Evolutionary conservation across 257 asterid species (phyloP).

Genomic region (Craterostigma plantagineum): DNA sequence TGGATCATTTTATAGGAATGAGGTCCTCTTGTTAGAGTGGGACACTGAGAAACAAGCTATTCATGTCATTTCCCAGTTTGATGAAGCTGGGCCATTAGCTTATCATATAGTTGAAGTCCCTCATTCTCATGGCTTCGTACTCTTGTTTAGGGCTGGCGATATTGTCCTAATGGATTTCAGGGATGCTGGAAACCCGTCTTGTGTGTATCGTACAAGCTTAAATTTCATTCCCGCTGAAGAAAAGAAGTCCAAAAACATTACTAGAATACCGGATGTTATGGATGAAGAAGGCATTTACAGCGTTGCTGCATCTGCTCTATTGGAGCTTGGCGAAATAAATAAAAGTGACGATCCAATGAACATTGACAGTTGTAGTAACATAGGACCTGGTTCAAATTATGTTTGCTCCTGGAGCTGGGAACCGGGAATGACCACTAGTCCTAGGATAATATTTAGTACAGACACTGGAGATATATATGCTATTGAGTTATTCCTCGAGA

Average conservation of each 20-base stretch:
- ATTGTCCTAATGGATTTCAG: constrained; percentile 78
- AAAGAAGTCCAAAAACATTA: constrained; percentile 30
- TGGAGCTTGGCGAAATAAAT: constrained; percentile 83
- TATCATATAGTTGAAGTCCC: constrained; percentile 90
- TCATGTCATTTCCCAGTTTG: constrained; percentile 50
- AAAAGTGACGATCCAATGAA: constrained; percentile 79
- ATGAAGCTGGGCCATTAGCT: constrained; percentile 77
- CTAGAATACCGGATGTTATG: constrained; percentile 61
- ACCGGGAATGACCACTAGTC: constrained; percentile 31
- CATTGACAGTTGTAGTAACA: constrained; percentile 40
- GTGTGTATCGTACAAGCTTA: constrained; percentile 48
- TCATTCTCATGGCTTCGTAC: constrained; percentile 52
- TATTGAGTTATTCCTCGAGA: constrained; percentile 52
- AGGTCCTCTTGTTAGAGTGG: constrained; percentile 76
- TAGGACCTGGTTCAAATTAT: constrained; percentile 53
- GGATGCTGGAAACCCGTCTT: constrained; percentile 43
- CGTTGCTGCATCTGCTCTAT: constrained; percentile 93
- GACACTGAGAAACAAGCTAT: constrained; percentile 36
- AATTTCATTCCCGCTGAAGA: constrained; percentile 54
- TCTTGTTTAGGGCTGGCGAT: constrained; percentile 88
- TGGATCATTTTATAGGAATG: constrained; percentile 61
- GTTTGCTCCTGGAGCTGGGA: constrained; percentile 97
- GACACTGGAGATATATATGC: constrained; percentile 79
- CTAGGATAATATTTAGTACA: constrained; percentile 65
- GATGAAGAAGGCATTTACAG: constrained; percentile 80